Percentiles rank a stretch among this genome's conserved stretches.
Evolutionary conservation across 306 rosid genomes (phyloP).

Genomic region (Dalbergia cochinchinensis): DNA sequence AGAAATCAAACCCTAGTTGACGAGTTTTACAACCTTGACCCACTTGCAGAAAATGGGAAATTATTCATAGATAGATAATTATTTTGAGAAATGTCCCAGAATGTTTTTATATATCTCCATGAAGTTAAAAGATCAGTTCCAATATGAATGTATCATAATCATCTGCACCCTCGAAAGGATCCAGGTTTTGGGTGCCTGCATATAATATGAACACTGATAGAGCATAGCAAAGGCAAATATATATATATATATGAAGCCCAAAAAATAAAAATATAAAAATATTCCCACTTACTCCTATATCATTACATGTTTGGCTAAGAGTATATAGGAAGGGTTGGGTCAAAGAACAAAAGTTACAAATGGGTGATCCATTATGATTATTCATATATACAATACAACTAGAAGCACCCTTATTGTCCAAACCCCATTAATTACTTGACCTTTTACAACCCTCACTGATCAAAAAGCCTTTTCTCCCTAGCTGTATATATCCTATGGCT

Average conservation of each 20-base stretch:
- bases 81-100: not conserved
- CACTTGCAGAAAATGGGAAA: conserved; percentile 41
- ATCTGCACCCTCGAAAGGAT: not conserved
- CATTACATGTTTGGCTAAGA: conserved; percentile 57
- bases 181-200: conserved; percentile 2
- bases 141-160: conserved; percentile 5
- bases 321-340: conserved; percentile 41
- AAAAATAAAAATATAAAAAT: not conserved
- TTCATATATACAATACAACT: conserved; percentile 32
- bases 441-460: conserved; percentile 16
- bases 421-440: conserved; percentile 37
- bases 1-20: conserved; percentile 59
- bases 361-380: conserved; percentile 45
- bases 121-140: not conserved
- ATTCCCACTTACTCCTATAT: conserved; percentile 43
- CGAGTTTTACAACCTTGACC: conserved; percentile 50
- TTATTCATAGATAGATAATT: not conserved
- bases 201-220: conserved; percentile 20
- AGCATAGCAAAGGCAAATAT: conserved; percentile 2
- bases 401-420: conserved; percentile 15
- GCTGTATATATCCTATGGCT: conserved; percentile 35
- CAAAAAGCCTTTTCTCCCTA: conserved; percentile 14
- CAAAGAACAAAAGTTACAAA: conserved; percentile 47
- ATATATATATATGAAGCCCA: not conserved
- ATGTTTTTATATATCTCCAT: not conserved